Evolutionary conservation across 2,329 filamentous ascomycete genomes (phyloP), one percentile per base, ranked within the genome.

Genomic region (Paecilomyces sp.): DNA sequence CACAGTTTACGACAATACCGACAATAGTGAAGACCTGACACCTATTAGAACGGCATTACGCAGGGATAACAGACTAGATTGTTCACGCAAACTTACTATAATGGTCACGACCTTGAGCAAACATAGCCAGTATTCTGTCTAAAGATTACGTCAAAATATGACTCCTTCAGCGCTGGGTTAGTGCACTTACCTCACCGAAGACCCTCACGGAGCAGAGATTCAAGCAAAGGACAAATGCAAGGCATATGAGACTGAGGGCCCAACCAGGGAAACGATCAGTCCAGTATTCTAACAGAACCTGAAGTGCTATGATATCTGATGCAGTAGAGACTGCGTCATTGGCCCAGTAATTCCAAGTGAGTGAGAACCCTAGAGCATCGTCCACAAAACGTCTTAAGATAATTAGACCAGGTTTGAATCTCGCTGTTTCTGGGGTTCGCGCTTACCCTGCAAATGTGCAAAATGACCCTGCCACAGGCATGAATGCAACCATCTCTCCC

Each of bases 251-350:
- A 64, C 83, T 85, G 53, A 88, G 74, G 0, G 81, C 86, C 80
- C 84, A 87, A 1, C 85, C 84, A 0, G 86, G 85, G 56, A 88
- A 85, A 60, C 81, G 79, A 53, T 83, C 79, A 34, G 80, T 82
- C 85, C 85, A 88, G 67, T 85, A 88, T 55, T 85, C 71, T 57
- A 87, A 71, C 1, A 88, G 67, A 1, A 88, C 72, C 67, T 85
- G 83, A 33, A 85, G 69, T 0, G 83, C 80, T 22, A 87, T 83
- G 28, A 88, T 72, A 71, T 88, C 85, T 0, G 84, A 77, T 0
- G 85, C 85, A 1, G 81, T 84, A 0, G 79, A 81, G 0, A 85
- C 81, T 1, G 85, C 85, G 71, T 88, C 84, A 68, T 88, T 87
- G 66, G 87, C 86, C 85, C 85, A 88, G 62, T 78, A 77, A 58